phyloP scores from a whole-genome alignment of 257 asterid genomes.

The Forsythia suspensa region DNA sequence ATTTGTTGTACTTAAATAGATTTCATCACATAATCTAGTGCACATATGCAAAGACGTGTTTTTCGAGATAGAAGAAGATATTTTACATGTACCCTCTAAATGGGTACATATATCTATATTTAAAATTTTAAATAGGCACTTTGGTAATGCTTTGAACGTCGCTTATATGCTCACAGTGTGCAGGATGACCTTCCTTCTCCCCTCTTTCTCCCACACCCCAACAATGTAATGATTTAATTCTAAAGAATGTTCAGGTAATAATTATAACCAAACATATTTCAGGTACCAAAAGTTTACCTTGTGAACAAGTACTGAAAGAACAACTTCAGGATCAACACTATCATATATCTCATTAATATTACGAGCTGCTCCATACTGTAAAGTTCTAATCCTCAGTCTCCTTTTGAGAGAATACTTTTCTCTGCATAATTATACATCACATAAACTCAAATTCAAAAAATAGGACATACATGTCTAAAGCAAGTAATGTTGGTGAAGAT shows the following conservation, averaged over 20 bases:
- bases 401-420: constrained; percentile 71
- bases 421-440: constrained; percentile 48
- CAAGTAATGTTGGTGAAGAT: constrained; percentile 19
- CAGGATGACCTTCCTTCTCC: constrained; percentile 16
- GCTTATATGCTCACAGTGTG: neutral
- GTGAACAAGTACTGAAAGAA: constrained; percentile 84
- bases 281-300: constrained; percentile 55
- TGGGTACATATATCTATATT: constrained; percentile 2
- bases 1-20: neutral
- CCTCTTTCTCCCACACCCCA: constrained; percentile 18
- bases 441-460: constrained; percentile 2
- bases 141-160: neutral
- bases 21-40: neutral
- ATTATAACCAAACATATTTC: constrained; percentile 14
- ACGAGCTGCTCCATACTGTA: constrained; percentile 73
- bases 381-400: constrained; percentile 90
- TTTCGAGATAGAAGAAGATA: neutral
- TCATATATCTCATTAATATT: constrained; percentile 85
- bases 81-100: neutral
- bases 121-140: constrained; percentile 7
- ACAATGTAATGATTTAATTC: neutral
- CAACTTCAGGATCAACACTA: constrained; percentile 88
- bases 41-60: too few relatives aligned
- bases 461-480: constrained; percentile 3
- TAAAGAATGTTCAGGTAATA: constrained; percentile 11